Percentiles rank a stretch among this genome's conserved stretches.
Evolutionary conservation across 352 stramenopile genomes (phyloP).

Genomic region (Phytophthora vignae): DNA sequence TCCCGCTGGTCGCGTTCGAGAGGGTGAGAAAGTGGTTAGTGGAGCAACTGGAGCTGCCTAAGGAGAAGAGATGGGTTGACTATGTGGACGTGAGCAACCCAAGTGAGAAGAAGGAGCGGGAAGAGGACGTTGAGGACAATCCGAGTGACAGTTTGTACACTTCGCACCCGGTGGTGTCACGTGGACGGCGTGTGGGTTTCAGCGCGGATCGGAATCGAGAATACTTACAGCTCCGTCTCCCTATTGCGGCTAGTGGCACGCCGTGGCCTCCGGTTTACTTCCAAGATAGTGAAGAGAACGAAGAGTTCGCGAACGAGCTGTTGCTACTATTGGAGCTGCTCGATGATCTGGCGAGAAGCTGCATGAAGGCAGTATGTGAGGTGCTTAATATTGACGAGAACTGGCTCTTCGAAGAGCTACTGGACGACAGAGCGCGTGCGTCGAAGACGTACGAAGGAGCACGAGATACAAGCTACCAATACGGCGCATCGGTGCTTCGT

Average conservation of each 20-base stretch:
- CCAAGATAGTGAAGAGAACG: conserved; percentile 41
- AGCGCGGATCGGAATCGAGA: conserved; percentile 76
- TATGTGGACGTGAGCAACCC: conserved; percentile 56
- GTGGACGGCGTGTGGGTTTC: conserved; percentile 80
- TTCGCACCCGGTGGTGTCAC: conserved; percentile 60
- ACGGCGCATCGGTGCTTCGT: conserved; percentile 81
- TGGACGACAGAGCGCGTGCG: conserved; percentile 63
- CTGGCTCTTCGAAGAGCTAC: conserved; percentile 73
- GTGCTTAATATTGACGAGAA: conserved; percentile 67
- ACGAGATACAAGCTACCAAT: conserved; percentile 69
- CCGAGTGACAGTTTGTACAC: conserved; percentile 27
- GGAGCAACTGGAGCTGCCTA: conserved; percentile 56
- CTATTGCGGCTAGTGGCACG: conserved; percentile 70
- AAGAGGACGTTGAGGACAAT: background rate
- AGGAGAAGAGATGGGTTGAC: conserved; percentile 71
- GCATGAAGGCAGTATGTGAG: conserved; percentile 80
- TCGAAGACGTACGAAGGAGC: conserved; percentile 33
- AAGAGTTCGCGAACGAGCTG: conserved; percentile 69
- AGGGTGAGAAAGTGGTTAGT: conserved; percentile 70
- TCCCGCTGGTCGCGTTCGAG: conserved; percentile 63
- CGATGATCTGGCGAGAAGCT: conserved; percentile 73
- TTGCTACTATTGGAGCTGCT: conserved; percentile 65
- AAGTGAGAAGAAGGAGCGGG: conserved; percentile 1
- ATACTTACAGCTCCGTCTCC: conserved; percentile 79
- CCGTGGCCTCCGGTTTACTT: conserved; percentile 84